A percentile compares a stretch with the other conserved stretches of the same genome.
Evolutionary conservation across 805 yeast species (phyloP).

Genomic region (Komagataella ulmi): DNA sequence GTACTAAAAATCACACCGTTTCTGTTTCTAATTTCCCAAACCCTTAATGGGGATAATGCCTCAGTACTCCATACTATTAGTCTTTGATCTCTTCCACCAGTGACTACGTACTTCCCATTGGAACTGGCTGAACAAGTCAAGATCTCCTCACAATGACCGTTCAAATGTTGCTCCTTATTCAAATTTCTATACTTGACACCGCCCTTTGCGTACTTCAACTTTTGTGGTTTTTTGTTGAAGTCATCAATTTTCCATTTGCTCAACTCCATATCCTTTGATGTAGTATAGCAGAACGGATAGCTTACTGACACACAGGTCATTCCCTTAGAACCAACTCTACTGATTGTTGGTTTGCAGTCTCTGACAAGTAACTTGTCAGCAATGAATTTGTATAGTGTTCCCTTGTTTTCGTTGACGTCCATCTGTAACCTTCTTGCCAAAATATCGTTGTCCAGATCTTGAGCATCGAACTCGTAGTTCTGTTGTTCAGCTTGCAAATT

Average conservation of each 20-base stretch:
- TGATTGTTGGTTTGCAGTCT: conserved; percentile 26
- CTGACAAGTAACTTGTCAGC: conserved; percentile 33
- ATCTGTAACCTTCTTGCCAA: conserved; percentile 66
- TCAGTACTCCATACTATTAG: conserved; percentile 81
- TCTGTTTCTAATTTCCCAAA: conserved; percentile 60
- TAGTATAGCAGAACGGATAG: conserved; percentile 59
- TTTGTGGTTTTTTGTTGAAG: conserved; percentile 43
- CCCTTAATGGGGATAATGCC: conserved; percentile 60
- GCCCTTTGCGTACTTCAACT: conserved; percentile 53
- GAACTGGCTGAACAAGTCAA: conserved; percentile 71
- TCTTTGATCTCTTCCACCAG: conserved; percentile 80
- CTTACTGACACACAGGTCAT: conserved; percentile 41
- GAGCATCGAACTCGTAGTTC: conserved; percentile 64
- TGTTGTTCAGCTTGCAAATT: conserved; percentile 50
- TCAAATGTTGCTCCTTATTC: conserved; percentile 34
- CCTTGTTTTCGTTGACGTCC: conserved; percentile 86
- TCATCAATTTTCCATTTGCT: conserved; percentile 67
- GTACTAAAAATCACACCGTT: conserved; percentile 62
- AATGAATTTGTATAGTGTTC: conserved; percentile 61
- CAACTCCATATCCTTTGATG: conserved; percentile 68
- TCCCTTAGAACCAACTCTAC: conserved; percentile 49
- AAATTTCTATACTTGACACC: conserved; percentile 33
- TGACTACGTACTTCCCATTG: conserved; percentile 79
- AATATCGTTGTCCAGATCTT: conserved; percentile 80
- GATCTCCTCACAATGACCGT: conserved; percentile 71